Evolutionary conservation across 345 rosid genomes (phyloP).

Genomic region (Salix caprea): DNA sequence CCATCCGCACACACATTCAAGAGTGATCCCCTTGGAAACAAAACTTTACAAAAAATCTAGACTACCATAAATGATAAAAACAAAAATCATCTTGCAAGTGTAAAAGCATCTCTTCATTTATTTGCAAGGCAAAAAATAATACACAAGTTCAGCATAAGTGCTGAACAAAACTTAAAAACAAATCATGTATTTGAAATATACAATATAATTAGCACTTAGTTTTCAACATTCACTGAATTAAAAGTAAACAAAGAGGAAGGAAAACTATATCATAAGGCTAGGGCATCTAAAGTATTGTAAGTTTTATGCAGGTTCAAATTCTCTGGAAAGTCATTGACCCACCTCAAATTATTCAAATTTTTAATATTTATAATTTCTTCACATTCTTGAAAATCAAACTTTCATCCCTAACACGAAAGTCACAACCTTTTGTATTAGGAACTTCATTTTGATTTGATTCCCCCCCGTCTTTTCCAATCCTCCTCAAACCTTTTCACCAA

Average conservation of each 20-base stretch:
- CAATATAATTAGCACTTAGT: neutral
- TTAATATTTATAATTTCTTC: neutral
- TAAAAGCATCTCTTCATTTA: neutral
- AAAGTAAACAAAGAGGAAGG: neutral
- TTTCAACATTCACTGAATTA: neutral
- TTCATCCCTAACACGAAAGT: neutral
- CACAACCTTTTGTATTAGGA: neutral
- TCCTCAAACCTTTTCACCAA: neutral
- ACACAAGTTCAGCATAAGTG: neutral
- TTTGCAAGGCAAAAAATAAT: neutral
- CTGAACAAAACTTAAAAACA: neutral
- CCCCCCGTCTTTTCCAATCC: neutral
- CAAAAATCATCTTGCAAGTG: neutral
- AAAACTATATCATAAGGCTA: neutral
- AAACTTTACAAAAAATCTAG: neutral
- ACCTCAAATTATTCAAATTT: neutral
- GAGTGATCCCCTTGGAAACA: neutral
- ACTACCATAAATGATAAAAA: neutral
- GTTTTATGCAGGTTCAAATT: neutral
- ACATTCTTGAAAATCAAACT: neutral
- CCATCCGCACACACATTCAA: neutral
- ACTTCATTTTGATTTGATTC: neutral
- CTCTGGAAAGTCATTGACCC: neutral
- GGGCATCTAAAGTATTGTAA: neutral
- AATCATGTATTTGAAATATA: neutral